Evolutionary conservation across 768 basidiomycete genomes (phyloP).

Genomic region (Agrocybe chaxingu): DNA sequence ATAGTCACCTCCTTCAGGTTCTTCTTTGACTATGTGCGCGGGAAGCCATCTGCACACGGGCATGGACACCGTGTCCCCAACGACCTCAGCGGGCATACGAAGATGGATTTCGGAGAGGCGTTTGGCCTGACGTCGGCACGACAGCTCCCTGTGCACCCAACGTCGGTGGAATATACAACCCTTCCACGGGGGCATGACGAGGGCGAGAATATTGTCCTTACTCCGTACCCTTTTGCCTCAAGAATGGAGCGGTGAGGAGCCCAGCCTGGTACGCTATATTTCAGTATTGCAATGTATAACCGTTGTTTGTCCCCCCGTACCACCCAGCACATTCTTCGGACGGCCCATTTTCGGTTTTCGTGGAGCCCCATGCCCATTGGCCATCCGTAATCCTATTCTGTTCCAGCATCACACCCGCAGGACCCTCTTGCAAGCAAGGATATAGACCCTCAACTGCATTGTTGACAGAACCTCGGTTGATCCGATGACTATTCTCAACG

Average conservation of each 20-base stretch:
- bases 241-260: neutral
- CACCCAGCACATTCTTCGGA: too few relatives aligned
- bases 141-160: neutral
- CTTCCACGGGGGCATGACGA: neutral
- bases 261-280: too few relatives aligned
- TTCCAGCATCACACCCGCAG: too few relatives aligned
- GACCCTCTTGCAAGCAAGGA: too few relatives aligned
- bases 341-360: too few relatives aligned
- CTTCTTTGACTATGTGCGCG: conserved; percentile 44
- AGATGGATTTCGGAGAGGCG: conserved; percentile 32
- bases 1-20: conserved; percentile 61
- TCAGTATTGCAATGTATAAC: too few relatives aligned
- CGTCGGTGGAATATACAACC: neutral
- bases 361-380: too few relatives aligned
- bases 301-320: too few relatives aligned
- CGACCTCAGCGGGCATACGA: conserved; percentile 10
- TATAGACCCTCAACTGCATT: too few relatives aligned
- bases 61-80: conserved; percentile 10
- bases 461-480: too few relatives aligned
- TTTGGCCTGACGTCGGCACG: conserved; percentile 28
- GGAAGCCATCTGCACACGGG: conserved; percentile 23
- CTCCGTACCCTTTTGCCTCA: conserved; percentile 9
- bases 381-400: too few relatives aligned
- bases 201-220: conserved; percentile 6
- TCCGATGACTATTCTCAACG: too few relatives aligned